Percentiles rank a stretch among this genome's conserved stretches.
Conservation (phyloP, 2,329 filamentous ascomycete genomes). For the Apiospora rasikravindrae region DNA sequence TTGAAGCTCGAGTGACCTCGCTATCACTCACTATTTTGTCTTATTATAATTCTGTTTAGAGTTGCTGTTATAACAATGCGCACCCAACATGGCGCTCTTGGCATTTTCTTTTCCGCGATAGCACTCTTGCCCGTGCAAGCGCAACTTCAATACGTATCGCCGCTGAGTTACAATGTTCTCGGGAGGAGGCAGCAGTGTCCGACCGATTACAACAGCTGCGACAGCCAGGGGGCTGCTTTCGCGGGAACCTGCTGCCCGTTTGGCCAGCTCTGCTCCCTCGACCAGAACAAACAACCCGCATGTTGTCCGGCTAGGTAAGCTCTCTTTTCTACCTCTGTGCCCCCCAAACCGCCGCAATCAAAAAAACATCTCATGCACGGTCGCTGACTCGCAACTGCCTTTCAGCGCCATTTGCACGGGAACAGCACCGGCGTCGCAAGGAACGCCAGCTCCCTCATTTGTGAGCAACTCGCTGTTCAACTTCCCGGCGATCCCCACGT, state of each 20-base stretch:
- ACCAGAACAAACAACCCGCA: slow-evolving; percentile 54
- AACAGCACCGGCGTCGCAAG: slow-evolving; percentile 47
- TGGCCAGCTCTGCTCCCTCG: slow-evolving; percentile 56
- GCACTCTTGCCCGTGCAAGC: slow-evolving; percentile 10
- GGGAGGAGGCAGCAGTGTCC: slow-evolving; percentile 47
- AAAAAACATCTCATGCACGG: neutral
- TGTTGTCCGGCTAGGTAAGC: slow-evolving; percentile 60
- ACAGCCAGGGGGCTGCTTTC: slow-evolving; percentile 52
- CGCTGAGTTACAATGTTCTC: slow-evolving; percentile 32
- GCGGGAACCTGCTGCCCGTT: slow-evolving; percentile 56
- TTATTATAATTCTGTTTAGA: neutral
- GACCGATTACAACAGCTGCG: slow-evolving; percentile 56
- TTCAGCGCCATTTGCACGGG: slow-evolving; percentile 61
- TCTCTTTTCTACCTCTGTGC: slow-evolving; percentile 18
- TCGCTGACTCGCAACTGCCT: neutral
- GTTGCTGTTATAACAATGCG: slow-evolving; percentile 14
- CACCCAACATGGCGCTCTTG: neutral
- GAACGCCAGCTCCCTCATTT: slow-evolving; percentile 51
- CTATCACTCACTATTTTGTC: neutral
- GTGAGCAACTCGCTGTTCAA: slow-evolving; percentile 64
- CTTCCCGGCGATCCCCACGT: slow-evolving; percentile 62
- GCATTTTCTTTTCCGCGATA: slow-evolving; percentile 1
- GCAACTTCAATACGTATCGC: slow-evolving; percentile 21
- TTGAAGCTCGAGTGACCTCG: neutral
- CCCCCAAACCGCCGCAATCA: neutral